A percentile compares a stretch with the other conserved stretches of the same genome.
Evolutionary conservation across 1,139 yeast genomes (phyloP).

Genomic region (Geotrichum carabidarum): DNA sequence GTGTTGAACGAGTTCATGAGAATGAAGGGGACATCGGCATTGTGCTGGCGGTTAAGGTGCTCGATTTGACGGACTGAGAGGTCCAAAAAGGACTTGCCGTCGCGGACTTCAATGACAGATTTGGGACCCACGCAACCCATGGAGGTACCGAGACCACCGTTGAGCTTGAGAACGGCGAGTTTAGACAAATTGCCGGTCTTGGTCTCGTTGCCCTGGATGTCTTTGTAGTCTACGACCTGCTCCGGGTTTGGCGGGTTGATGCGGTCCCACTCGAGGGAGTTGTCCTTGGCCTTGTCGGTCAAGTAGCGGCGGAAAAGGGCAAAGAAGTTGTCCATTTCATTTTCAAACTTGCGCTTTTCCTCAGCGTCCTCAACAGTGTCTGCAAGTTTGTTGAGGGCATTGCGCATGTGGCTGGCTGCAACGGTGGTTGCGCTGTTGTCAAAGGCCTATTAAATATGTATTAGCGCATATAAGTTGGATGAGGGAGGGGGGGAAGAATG

Average conservation of each 20-base stretch:
- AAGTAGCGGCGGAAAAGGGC: conserved; percentile 89
- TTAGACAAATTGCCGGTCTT: conserved; percentile 58
- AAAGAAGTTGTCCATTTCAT: conserved; percentile 92
- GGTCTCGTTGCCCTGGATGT: conserved; percentile 35
- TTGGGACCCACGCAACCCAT: conserved; percentile 99
- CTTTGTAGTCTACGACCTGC: conserved; percentile 77
- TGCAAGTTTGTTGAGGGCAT: conserved; percentile 82
- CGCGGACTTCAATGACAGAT: conserved; percentile 95
- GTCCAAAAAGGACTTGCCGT: conserved; percentile 94
- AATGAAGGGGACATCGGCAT: conserved; percentile 89
- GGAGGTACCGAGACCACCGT: conserved; percentile 97
- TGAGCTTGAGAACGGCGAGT: conserved; percentile 89
- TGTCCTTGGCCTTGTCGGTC: conserved; percentile 80
- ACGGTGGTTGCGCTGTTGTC: conserved; percentile 93
- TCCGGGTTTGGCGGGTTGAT: conserved; percentile 83
- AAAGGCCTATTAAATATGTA: conserved; percentile 47
- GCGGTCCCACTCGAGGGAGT: conserved; percentile 87
- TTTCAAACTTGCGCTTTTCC: conserved; percentile 63
- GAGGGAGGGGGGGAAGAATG: neutral
- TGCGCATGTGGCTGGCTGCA: conserved; percentile 97
- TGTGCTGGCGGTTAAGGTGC: conserved; percentile 82
- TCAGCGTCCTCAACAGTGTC: conserved; percentile 64
- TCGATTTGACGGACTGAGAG: conserved; percentile 95
- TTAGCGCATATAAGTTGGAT: neutral
- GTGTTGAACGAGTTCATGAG: conserved; percentile 98